phyloP scores from a whole-genome alignment of 768 basidiomycete genomes.

The Rhizopogon roseolus region DNA sequence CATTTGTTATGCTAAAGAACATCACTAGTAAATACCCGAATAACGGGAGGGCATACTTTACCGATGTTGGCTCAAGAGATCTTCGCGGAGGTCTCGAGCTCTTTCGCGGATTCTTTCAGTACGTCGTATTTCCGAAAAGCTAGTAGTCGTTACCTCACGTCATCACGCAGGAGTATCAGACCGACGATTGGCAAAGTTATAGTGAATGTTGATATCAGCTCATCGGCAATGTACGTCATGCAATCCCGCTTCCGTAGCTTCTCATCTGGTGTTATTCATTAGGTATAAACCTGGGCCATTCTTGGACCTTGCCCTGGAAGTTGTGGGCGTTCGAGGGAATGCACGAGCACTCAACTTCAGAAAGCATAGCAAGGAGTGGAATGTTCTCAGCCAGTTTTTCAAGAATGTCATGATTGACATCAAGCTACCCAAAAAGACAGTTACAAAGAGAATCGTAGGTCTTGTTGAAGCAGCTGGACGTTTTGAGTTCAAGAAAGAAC shows the following conservation, averaged over 20 bases:
- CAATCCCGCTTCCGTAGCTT: background rate
- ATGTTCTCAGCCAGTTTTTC: slow-evolving; percentile 34
- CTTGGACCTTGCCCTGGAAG: slow-evolving; percentile 27
- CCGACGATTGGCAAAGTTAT: slow-evolving; percentile 37
- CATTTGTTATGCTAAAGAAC: background rate
- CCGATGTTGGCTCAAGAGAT: slow-evolving; percentile 20
- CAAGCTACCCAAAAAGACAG: slow-evolving; percentile 2
- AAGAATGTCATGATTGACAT: slow-evolving; percentile 29
- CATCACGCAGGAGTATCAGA: slow-evolving; percentile 37
- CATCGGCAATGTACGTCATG: slow-evolving; percentile 37
- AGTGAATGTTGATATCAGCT: slow-evolving; percentile 43
- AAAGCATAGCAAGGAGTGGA: slow-evolving; percentile 19
- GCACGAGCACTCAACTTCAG: slow-evolving; percentile 19
- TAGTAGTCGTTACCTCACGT: background rate
- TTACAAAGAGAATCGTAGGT: slow-evolving; percentile 33
- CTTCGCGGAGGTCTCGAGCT: slow-evolving; percentile 37
- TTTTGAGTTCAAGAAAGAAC: slow-evolving; percentile 30
- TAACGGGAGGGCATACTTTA: slow-evolving; percentile 44
- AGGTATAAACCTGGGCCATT: slow-evolving; percentile 25
- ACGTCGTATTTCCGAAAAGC: slow-evolving; percentile 7
- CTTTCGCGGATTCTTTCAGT: slow-evolving; percentile 50
- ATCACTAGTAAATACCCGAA: slow-evolving; percentile 35
- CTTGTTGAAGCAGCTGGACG: slow-evolving; percentile 35
- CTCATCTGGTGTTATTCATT: background rate
- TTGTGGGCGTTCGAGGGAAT: slow-evolving; percentile 22